phyloP scores from a whole-genome alignment of 495 filamentous ascomycete genomes.

The Letharia columbiana region DNA sequence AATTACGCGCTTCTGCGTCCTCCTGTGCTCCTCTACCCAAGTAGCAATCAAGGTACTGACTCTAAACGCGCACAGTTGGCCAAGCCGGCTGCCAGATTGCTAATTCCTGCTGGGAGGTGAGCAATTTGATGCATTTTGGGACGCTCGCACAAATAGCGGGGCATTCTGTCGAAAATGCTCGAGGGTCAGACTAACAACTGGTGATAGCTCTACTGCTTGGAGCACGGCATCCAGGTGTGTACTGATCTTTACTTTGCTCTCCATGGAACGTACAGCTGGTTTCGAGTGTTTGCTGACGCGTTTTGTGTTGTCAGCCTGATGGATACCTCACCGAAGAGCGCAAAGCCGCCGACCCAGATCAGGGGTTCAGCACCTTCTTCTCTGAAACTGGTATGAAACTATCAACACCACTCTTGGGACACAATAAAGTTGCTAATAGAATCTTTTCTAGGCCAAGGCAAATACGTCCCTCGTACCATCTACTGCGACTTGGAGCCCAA shows the following conservation, averaged over 20 bases:
- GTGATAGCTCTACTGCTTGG: slow-evolving; percentile 92
- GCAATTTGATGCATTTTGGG: slow-evolving; percentile 28
- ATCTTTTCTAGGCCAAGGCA: slow-evolving; percentile 69
- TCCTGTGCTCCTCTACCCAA: neutral
- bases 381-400: slow-evolving; percentile 90
- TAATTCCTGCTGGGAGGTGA: slow-evolving; percentile 99
- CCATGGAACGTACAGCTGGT: neutral
- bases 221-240: slow-evolving; percentile 95
- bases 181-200: slow-evolving; percentile 17
- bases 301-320: slow-evolving; percentile 62
- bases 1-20: slow-evolving; percentile 11
- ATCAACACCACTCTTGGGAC: slow-evolving; percentile 16
- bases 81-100: slow-evolving; percentile 99
- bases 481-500: slow-evolving; percentile 99
- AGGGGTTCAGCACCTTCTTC: slow-evolving; percentile 99
- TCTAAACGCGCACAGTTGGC: slow-evolving; percentile 58
- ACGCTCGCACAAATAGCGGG: slow-evolving; percentile 13
- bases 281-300: slow-evolving; percentile 33
- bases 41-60: slow-evolving; percentile 13
- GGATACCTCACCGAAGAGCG: slow-evolving; percentile 98
- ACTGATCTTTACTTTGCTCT: slow-evolving; percentile 27
- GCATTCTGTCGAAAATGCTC: neutral
- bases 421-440: slow-evolving; percentile 8
- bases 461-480: slow-evolving; percentile 98
- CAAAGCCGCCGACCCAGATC: slow-evolving; percentile 83